Evolutionary conservation across 352 stramenopile species (phyloP).

Genomic region (Ophiocytium majus): DNA sequence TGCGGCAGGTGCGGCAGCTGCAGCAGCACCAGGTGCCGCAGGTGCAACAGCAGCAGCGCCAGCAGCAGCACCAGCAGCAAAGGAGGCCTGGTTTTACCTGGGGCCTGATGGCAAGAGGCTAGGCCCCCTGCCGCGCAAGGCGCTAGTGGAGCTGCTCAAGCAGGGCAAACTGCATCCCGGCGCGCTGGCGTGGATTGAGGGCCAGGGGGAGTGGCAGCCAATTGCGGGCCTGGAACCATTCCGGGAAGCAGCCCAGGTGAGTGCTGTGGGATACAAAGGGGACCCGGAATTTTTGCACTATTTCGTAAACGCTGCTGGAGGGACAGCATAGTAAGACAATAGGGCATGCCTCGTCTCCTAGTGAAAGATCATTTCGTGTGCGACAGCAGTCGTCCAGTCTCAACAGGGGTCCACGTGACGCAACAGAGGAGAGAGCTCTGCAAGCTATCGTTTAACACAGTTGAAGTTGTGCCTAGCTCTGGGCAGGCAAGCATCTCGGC

Average conservation of each 20-base stretch:
- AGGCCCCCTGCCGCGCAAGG: background rate
- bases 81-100: background rate
- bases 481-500: no score
- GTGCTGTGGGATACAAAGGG: no score
- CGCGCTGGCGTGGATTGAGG: conserved; percentile 7
- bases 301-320: no score
- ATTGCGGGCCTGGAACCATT: background rate
- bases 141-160: background rate
- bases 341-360: no score
- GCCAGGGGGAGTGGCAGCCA: conserved; percentile 18
- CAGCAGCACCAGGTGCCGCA: background rate
- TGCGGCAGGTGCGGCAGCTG: background rate
- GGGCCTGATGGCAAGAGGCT: background rate
- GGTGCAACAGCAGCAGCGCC: background rate
- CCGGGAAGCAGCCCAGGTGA: background rate
- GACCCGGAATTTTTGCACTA: no score
- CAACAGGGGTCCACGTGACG: no score
- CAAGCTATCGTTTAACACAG: no score
- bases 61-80: background rate
- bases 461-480: no score
- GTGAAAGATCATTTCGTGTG: no score
- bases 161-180: background rate
- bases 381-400: no score
- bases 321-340: no score
- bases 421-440: no score